These are phyloP conservation scores for Metschnikowia vanudenii DNA, from an alignment of 805 yeast species.

Conservation along the genomic window DNA sequence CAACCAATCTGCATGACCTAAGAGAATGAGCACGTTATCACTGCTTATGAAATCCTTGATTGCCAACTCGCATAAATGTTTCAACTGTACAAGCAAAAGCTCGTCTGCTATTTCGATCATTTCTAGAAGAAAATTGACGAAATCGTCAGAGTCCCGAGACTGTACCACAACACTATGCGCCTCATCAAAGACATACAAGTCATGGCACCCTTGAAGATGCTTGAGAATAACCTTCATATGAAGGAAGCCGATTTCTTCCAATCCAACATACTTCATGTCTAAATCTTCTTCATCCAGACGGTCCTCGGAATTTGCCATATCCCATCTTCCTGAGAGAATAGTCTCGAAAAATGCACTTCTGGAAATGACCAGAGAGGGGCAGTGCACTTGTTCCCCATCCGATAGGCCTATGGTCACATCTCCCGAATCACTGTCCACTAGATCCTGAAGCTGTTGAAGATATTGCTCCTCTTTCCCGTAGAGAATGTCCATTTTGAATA, in stretches of 20 bases:
- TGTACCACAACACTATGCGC: slow-evolving; percentile 4
- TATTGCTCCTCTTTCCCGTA: slow-evolving; percentile 11
- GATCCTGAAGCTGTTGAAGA: slow-evolving; percentile 8
- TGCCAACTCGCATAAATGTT: slow-evolving; percentile 58
- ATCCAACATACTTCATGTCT: slow-evolving; percentile 31
- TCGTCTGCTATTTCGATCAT: slow-evolving; percentile 63
- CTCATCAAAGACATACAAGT: slow-evolving; percentile 37
- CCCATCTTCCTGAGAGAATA: slow-evolving; percentile 57
- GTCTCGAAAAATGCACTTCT: slow-evolving; percentile 67
- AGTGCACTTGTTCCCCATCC: slow-evolving; percentile 47
- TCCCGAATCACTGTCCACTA: slow-evolving; percentile 15
- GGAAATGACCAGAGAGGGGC: slow-evolving; percentile 51
- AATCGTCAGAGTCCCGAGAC: slow-evolving; percentile 32
- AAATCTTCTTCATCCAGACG: not conserved
- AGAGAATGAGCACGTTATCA: slow-evolving; percentile 58
- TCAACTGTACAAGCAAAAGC: slow-evolving; percentile 56
- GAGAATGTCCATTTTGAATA: slow-evolving; percentile 17
- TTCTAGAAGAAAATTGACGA: slow-evolving; percentile 55
- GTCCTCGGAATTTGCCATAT: not conserved
- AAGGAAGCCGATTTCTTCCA: slow-evolving; percentile 40
- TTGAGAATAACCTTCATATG: slow-evolving; percentile 51
- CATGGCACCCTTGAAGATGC: slow-evolving; percentile 57
- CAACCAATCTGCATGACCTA: slow-evolving; percentile 52
- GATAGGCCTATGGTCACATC: slow-evolving; percentile 49
- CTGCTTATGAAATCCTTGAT: slow-evolving; percentile 54